Evolutionary conservation across 257 asterid genomes (phyloP), one percentile per base, ranked within the genome.

Genomic region (Marsdenia floribunda): DNA sequence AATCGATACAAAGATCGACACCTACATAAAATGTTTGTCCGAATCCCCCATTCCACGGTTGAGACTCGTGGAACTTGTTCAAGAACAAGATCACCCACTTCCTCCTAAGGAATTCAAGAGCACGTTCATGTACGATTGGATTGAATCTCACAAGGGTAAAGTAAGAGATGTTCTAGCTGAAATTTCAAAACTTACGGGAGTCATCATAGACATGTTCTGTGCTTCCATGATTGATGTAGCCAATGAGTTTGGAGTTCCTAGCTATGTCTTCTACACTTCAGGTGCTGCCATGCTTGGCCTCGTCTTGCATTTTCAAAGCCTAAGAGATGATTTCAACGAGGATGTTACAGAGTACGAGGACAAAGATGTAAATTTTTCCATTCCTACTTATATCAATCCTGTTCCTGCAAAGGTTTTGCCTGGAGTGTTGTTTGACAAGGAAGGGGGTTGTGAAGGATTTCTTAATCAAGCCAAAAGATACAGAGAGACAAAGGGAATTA

Each of bases 161-260:
- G 73, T 78, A 29, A 72, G 18, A 44, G 70, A 78, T 42, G 55
- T 37, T 44, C 37, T 73, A 38, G 3, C 24, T 7, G 38, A 42
- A 22, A 52, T 42, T 38, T 44, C 57, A 0, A 68, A 60, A 13
- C 80, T 73, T 40, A 46, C 37, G 42, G 81, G 79, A 57, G 61
- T 79, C 6, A 71, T 61, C 3, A 73, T 73, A n/a, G 74, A 71
- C 63, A 57, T 64, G 77, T 64, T 71, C 35, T 75, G 79, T 18
- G 53, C 79, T 14, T 4, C 68, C 71, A 75, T 65, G 79, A 75
- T 75, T 65, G 79, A 75, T 15, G 66, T 75, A 33, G 73, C 79
- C 6, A 58, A 75, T 55, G n/a, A n/a, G n/a, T n/a, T n/a, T n/a
- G n/a, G n/a, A n/a, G n/a, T n/a, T n/a, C n/a, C n/a, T n/a, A n/a